phyloP scores from a whole-genome alignment of 139 green algal genomes.

The Coelastrella sp. region DNA sequence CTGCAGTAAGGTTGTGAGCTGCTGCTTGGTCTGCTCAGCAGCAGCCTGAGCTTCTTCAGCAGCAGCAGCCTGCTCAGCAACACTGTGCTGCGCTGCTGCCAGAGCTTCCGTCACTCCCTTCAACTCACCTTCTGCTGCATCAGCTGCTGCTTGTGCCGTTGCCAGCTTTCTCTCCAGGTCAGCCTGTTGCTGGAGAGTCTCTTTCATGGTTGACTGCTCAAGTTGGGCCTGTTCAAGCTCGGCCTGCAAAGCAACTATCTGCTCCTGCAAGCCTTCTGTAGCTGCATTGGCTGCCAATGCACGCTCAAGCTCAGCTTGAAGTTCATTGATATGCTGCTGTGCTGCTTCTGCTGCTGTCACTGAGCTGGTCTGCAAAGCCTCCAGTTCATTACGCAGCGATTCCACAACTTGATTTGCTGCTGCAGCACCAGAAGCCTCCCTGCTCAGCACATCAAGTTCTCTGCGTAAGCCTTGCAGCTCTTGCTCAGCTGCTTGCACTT shows the following conservation, averaged over 20 bases:
- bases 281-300: no score
- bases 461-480: neutral
- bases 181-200: no score
- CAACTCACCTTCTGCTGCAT: neutral
- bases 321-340: neutral
- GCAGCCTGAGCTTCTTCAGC: neutral
- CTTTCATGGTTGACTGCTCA: no score
- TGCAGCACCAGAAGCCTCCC: neutral
- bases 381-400: neutral
- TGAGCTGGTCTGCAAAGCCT: neutral
- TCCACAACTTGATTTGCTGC: neutral
- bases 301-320: neutral
- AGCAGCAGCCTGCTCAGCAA: neutral
- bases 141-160: neutral
- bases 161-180: neutral
- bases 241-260: neutral
- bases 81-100: neutral
- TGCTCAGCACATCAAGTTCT: neutral
- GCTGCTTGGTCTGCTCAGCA: neutral
- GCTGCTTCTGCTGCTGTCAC: neutral
- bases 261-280: no score
- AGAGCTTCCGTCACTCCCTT: neutral
- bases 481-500: neutral
- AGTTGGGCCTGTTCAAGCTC: no score
- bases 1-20: no score